Base-by-base conservation (phyloP, 140 eudicot species). In the Anethum foeniculum region DNA sequence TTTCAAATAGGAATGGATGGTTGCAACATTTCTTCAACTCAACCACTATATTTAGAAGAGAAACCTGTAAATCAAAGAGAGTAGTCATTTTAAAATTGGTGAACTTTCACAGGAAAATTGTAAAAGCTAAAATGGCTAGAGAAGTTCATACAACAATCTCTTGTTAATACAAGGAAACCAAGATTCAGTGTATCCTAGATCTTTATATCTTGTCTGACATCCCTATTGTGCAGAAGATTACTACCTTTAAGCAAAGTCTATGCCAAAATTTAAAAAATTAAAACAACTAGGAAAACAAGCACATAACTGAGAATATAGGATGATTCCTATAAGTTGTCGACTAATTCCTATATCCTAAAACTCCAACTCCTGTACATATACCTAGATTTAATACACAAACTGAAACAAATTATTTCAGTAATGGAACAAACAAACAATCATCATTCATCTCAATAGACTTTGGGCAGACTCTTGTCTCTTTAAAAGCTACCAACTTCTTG, bases 21-120 rank as follows among this genome's bases (percentile, higher is more conserved):
- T 96, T 96, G 88, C 99, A 96, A 81, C 99, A 96, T 84, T 96
- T 96, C 91, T 96, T 96, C 91, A 96, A 85, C 94, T 96, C 99
- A 79, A 93, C 98, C 94, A 96, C 99, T 58, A 96, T 96, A 88
- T 96, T 96, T 39, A 95, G 76, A 77, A 96, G 95, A n/a, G 99
- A 96, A 81, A 96, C 98, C 99, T 95, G 91, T 85, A 88, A 36
- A 80, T 73, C 49, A 44, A 21, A 52, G 76, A 82, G 64, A 19
- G 58, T n/a, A 76, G 5, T 67, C 71, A 23, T 54, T 16, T 30
- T 75, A 30, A 84, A 82, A 46, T 43, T n/a, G 9, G 62, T 64
- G 48, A 62, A 71, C 71, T 64, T 78, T 80, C 41, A 8, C 75
- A n/a, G 68, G 8, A 43, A 12, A 58, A 71, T 56, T 23, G 32